phyloP scores from a whole-genome alignment of 139 green algal genomes.

The Coelastrella sp. region DNA sequence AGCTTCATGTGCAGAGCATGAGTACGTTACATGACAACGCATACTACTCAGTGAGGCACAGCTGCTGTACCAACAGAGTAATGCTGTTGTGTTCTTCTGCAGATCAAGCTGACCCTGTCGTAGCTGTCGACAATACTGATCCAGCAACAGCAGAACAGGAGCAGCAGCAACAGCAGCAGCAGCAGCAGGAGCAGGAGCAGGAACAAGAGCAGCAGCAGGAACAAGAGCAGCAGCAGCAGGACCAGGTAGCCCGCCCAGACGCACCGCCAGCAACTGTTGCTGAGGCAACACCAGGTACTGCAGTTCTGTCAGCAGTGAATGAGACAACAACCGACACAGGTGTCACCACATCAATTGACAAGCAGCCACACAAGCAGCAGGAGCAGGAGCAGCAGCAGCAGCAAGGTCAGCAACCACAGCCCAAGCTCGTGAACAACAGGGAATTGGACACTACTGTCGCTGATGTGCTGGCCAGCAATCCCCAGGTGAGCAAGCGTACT shows the following conservation, averaged over 20 bases:
- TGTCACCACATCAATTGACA: not conserved
- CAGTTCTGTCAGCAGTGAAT: not conserved
- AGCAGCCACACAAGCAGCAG: not conserved
- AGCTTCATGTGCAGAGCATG: not conserved
- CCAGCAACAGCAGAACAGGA: not conserved
- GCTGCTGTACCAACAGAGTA: no score
- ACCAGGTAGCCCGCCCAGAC: not conserved
- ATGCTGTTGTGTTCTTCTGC: no score
- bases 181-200: not conserved
- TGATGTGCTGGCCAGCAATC: not conserved
- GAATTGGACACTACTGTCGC: not conserved
- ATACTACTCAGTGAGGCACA: no score
- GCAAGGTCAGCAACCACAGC: not conserved
- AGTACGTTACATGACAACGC: not conserved
- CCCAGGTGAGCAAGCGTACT: not conserved
- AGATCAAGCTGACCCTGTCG: no score
- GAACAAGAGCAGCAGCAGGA: not conserved
- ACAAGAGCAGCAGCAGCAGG: slow-evolving; percentile 8
- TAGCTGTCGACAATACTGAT: no score
- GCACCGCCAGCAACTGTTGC: not conserved
- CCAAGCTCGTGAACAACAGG: not conserved
- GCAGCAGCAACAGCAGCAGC: not conserved
- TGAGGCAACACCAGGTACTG: not conserved
- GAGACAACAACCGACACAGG: not conserved
- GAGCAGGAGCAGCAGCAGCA: not conserved